phyloP scores from a whole-genome alignment of 169 alveolate genomes.

The Plasmodium fragile region DNA sequence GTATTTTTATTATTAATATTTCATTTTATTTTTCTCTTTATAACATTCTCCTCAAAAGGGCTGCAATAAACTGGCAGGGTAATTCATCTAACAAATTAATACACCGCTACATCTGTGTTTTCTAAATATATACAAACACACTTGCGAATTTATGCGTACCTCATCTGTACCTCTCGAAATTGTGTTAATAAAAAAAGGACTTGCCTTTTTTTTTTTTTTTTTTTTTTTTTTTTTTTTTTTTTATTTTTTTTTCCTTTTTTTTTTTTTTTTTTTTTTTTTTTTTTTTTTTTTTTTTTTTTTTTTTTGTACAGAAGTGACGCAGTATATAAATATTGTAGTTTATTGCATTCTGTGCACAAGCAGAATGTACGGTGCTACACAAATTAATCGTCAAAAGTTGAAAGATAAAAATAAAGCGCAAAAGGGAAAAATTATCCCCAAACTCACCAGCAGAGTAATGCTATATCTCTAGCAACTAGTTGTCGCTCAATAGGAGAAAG shows the following conservation, averaged over 20 bases:
- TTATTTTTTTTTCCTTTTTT: not conserved
- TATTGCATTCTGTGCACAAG: not conserved
- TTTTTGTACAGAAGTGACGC: not conserved
- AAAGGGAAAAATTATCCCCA: not conserved
- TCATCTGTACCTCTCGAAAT: not conserved
- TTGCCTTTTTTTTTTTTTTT: not conserved
- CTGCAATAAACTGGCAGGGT: not conserved
- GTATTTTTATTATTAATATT: not conserved
- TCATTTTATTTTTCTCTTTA: not conserved
- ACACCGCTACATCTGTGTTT: not conserved
- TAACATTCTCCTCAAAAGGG: not conserved
- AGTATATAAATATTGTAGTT: not conserved
- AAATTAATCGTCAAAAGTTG: not conserved
- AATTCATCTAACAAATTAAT: not conserved
- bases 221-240: not conserved
- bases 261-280: not conserved
- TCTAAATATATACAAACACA: not conserved
- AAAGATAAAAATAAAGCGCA: not conserved
- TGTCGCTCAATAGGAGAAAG: not conserved
- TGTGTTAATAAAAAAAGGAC: not conserved
- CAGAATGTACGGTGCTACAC: not conserved
- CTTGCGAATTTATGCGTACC: not conserved
- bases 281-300: not conserved
- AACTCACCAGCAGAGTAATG: not conserved
- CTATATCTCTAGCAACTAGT: not conserved